These are phyloP conservation scores for Trypanosoma congolense DNA, from an alignment of 208 protist genomes.

Conservation along the genomic window DNA sequence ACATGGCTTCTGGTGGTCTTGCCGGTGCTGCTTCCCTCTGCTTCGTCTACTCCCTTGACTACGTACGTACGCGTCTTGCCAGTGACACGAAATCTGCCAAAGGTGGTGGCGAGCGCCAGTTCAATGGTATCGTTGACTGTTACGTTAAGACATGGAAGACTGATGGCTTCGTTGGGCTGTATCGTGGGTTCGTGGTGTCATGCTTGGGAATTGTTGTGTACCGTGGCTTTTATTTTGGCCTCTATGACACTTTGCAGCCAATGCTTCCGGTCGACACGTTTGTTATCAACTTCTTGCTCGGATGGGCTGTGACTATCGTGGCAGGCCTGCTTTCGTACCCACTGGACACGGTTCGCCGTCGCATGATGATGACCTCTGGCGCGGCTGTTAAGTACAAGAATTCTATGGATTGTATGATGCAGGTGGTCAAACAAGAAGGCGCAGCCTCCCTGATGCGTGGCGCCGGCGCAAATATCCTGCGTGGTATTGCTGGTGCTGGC, in stretches of 20 bases:
- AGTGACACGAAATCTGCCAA: constrained; percentile 87
- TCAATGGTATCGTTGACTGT: constrained; percentile 94
- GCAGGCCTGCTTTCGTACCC: constrained; percentile 90
- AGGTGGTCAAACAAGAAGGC: constrained; percentile 63
- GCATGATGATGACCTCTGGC: constrained; percentile 93
- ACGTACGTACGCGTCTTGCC: constrained; percentile 95
- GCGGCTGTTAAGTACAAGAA: constrained; percentile 65
- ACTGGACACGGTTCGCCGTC: constrained; percentile 96
- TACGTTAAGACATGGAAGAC: constrained; percentile 88
- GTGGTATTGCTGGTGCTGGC: constrained; percentile 71
- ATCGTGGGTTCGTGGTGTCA: constrained; percentile 95
- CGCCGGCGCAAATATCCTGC: constrained; percentile 72
- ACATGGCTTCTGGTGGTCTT: constrained; percentile 94
- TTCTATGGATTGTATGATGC: constrained; percentile 61
- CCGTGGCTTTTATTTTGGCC: constrained; percentile 96
- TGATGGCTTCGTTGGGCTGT: constrained; percentile 85
- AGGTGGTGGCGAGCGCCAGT: constrained; percentile 88
- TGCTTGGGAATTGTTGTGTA: constrained; percentile 94
- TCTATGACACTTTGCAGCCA: constrained; percentile 89
- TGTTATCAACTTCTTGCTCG: constrained; percentile 67
- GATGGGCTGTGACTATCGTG: constrained; percentile 66
- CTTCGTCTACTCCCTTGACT: constrained; percentile 97
- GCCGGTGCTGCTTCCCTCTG: constrained; percentile 93
- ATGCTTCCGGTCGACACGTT: constrained; percentile 67
- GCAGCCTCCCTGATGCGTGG: constrained; percentile 48